Evolutionary conservation across 176 grass and related monocot species (phyloP).

Genomic region (Avena eriantha): DNA sequence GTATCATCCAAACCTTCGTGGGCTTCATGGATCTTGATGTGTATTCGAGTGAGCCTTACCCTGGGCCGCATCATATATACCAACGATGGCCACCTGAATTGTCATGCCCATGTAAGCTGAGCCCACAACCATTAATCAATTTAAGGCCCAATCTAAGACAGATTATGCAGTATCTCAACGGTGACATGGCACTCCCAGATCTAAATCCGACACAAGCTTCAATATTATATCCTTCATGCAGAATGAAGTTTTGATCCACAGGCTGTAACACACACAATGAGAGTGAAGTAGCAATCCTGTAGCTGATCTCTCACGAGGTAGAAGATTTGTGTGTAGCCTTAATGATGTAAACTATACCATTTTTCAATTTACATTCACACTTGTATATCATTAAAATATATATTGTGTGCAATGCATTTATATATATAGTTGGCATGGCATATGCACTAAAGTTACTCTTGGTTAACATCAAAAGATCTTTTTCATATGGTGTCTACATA

Average conservation of each 20-base stretch:
- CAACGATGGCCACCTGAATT: too few species aligned
- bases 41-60: too few species aligned
- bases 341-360: neutral
- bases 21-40: too few species aligned
- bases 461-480: neutral
- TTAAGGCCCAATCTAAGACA: conserved; percentile 20
- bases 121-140: conserved; percentile 11
- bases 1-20: too few species aligned
- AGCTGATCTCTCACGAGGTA: neutral
- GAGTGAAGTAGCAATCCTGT: neutral
- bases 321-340: neutral
- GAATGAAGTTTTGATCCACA: neutral
- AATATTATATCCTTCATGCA: neutral
- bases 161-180: conserved; percentile 8
- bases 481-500: neutral
- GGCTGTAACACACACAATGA: neutral
- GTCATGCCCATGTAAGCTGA: too few species aligned
- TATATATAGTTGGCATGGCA: too few species aligned
- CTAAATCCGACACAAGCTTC: conserved; percentile 12
- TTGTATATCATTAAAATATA: neutral
- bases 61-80: too few species aligned
- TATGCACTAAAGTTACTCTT: neutral
- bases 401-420: too few species aligned
- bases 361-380: neutral
- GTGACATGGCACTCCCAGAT: neutral